These are phyloP conservation scores for Rhododendron ferrugineum DNA, from an alignment of 148 eudicot species.

Conservation along the genomic window DNA sequence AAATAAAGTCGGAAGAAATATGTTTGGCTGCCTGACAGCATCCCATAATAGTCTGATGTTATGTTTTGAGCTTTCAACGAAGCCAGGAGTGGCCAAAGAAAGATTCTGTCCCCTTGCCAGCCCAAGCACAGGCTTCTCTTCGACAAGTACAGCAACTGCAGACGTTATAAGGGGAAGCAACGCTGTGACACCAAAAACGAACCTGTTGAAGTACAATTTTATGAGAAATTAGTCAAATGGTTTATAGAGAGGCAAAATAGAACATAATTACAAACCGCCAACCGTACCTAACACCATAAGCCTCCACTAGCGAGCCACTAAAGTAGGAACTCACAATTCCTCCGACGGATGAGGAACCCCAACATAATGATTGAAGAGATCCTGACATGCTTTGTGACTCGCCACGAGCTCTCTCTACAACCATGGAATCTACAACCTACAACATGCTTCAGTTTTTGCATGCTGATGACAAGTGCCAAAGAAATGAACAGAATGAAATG, in stretches of 20 bases:
- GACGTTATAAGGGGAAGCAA: conserved; percentile 93
- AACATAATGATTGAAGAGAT: conserved; percentile 95
- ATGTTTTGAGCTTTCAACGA: conserved; percentile 46
- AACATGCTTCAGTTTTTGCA: conserved; percentile 30
- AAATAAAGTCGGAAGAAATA: conserved; percentile 85
- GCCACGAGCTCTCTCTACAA: conserved; percentile 99
- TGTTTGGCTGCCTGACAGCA: conserved; percentile 82
- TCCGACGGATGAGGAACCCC: conserved; percentile 99
- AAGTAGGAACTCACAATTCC: conserved; percentile 93
- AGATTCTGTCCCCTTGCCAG: conserved; percentile 36
- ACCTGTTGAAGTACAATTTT: conserved; percentile 48
- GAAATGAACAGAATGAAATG: background rate
- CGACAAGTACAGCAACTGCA: conserved; percentile 86
- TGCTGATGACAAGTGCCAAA: background rate
- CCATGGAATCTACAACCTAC: conserved; percentile 99
- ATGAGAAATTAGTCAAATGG: conserved; percentile 1
- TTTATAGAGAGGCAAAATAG: background rate
- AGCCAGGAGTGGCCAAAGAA: conserved; percentile 26
- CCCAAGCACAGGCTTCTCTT: conserved; percentile 59
- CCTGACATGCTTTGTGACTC: conserved; percentile 98
- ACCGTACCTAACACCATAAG: conserved; percentile 93
- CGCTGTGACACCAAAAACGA: conserved; percentile 93
- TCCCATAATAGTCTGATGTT: conserved; percentile 63
- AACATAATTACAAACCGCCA: background rate
- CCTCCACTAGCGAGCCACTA: conserved; percentile 95